phyloP scores from a whole-genome alignment of 306 rosid genomes.

The Pyrus bretschneideri region DNA sequence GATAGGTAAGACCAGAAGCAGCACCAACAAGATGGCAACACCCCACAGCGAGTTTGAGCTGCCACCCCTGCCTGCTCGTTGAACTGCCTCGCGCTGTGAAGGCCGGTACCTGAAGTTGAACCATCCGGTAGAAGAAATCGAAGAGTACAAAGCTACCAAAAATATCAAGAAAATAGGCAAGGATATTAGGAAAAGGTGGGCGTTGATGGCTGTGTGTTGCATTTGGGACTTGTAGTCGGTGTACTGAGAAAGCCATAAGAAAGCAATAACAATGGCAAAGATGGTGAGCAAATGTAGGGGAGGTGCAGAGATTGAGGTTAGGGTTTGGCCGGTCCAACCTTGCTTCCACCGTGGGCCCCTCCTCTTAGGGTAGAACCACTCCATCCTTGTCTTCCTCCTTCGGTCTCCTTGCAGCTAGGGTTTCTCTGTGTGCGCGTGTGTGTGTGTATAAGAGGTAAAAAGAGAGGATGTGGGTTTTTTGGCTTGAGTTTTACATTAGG shows the following conservation, averaged over 20 bases:
- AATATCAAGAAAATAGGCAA: conserved; percentile 40
- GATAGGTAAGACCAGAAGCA: conserved; percentile 37
- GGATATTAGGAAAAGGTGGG: conserved; percentile 47
- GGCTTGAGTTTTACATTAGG: conserved; percentile 21
- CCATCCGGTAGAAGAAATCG: conserved; percentile 25
- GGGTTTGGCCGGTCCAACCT: conserved; percentile 43
- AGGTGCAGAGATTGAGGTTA: conserved; percentile 49
- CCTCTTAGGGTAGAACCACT: conserved; percentile 47
- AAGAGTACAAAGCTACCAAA: conserved; percentile 41
- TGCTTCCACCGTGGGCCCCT: conserved; percentile 69
- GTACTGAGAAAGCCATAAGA: conserved; percentile 57
- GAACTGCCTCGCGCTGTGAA: background rate
- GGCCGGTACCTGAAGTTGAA: conserved; percentile 23
- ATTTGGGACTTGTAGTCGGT: conserved; percentile 37
- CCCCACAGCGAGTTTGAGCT: conserved; percentile 36
- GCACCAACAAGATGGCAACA: conserved; percentile 29
- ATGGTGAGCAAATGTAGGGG: conserved; percentile 49
- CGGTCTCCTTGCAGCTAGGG: background rate
- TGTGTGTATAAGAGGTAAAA: background rate
- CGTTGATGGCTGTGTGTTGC: conserved; percentile 25
- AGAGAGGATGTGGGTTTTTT: background rate
- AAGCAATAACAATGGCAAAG: conserved; percentile 53
- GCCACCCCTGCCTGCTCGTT: conserved; percentile 4
- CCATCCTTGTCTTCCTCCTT: conserved; percentile 38
- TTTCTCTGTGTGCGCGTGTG: background rate